Conservation (phyloP, 371 early-diverging fungal species). For the Mucor velutinosus region DNA sequence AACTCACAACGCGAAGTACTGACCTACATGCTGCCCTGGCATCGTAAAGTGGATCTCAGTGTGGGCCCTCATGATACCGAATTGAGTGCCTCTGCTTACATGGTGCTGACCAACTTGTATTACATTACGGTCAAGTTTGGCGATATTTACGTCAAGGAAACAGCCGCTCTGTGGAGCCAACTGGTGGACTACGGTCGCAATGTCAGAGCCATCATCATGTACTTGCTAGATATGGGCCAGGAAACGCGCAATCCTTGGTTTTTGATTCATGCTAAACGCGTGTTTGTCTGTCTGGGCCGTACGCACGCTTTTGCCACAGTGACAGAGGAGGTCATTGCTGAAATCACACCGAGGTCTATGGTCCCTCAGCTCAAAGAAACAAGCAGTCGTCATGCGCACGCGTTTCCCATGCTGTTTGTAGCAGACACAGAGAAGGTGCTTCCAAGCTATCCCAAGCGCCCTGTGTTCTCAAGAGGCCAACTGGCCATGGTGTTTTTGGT, state of each 20-base stretch:
- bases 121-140: conserved; percentile 85
- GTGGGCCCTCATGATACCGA: conserved; percentile 54
- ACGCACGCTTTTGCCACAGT: conserved; percentile 64
- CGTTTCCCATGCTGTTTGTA: conserved; percentile 53
- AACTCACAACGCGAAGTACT: conserved; percentile 71
- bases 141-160: conserved; percentile 74
- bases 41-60: conserved; percentile 72
- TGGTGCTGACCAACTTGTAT: conserved; percentile 82
- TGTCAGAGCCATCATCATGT: conserved; percentile 72
- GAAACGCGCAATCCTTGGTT: conserved; percentile 80
- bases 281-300: conserved; percentile 79
- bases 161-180: conserved; percentile 83
- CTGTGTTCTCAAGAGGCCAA: conserved; percentile 79
- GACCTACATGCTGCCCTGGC: conserved; percentile 84
- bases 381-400: conserved; percentile 44
- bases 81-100: conserved; percentile 59
- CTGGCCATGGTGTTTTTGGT: conserved; percentile 79
- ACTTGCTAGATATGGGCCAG: conserved; percentile 72
- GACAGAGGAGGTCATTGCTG: conserved; percentile 64
- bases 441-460: conserved; percentile 66
- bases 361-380: conserved; percentile 65
- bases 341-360: conserved; percentile 80
- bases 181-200: conserved; percentile 72
- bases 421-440: conserved; percentile 73
- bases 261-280: conserved; percentile 77